Conservation (phyloP, 352 stramenopile species). For the Phytopythium boreale region DNA sequence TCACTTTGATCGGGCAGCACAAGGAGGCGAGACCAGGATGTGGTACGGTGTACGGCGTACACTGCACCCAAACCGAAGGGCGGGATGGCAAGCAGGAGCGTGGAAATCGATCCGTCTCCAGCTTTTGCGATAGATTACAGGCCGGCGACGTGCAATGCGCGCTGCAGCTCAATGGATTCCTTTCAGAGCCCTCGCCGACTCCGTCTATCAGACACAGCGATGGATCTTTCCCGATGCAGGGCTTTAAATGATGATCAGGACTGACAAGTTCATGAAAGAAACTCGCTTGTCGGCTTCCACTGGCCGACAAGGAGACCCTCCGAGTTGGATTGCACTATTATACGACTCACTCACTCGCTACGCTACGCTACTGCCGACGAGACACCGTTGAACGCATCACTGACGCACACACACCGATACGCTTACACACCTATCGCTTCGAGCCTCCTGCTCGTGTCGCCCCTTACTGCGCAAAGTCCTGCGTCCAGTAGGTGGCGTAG, state of each 20-base stretch:
- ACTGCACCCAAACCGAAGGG: too few species aligned
- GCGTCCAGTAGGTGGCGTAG: conserved; percentile 33
- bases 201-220: too few species aligned
- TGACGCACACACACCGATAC: conserved; percentile 1
- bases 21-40: neutral
- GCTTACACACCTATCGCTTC: neutral
- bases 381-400: neutral
- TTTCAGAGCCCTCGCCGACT: too few species aligned
- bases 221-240: too few species aligned
- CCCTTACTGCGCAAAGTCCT: conserved; percentile 20
- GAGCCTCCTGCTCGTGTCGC: too few species aligned
- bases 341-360: neutral
- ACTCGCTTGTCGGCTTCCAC: neutral
- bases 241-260: too few species aligned
- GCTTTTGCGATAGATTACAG: neutral
- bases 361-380: neutral
- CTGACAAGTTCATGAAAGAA: neutral
- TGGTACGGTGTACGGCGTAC: neutral
- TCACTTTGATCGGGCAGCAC: too few species aligned
- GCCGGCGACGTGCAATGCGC: too few species aligned
- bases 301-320: neutral
- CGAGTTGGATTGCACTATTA: neutral
- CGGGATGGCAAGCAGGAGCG: neutral
- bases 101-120: neutral
- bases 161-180: too few species aligned